Evolutionary conservation across 75 land plant species (phyloP), one percentile per base, ranked within the genome.

Genomic region (Azolla pinnata): DNA sequence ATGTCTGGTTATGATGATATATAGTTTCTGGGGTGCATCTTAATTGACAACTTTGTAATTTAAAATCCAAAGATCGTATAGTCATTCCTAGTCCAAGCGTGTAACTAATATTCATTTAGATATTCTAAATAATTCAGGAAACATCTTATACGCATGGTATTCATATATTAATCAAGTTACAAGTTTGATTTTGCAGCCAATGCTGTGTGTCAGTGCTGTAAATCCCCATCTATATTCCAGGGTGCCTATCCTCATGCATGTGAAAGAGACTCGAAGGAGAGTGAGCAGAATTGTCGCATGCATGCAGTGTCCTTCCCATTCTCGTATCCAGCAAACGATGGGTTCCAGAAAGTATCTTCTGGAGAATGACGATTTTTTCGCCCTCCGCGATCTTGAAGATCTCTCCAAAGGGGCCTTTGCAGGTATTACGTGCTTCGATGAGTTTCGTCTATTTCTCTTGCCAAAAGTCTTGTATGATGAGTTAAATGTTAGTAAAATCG

Each of bases 141-240:
- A n/a, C n/a, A n/a, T n/a, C n/a, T n/a, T n/a, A n/a, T n/a, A n/a
- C n/a, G n/a, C n/a, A n/a, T n/a, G n/a, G n/a, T n/a, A n/a, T 46
- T 46, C 49, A 14, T 18, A 2, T 23, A 46, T 46, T 46, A 14
- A 52, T 24, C 28, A 21, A 52, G 25, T 2, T 52, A 23, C 29
- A 4, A 10, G 54, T 26, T 10, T 47, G 42, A 49, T 40, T 44
- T 57, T 78, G 69, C 86, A 91, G 97, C 97, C 97, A 42, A 88
- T 91, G 97, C 73, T 91, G 20, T 91, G 97, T 72, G 86, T 91
- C 12, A 80, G 86, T 65, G 97, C 97, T 45, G 95, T 91, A n/a
- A 91, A 91, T 76, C 93, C 97, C 45, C 73, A 72, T 54, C 74
- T 91, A 26, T 82, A 84, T 65, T 75, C 88, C 31, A 87, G 83